A percentile compares a stretch with the other conserved stretches of the same genome.
These are phyloP conservation scores for Aspergillus cejpii DNA, from an alignment of 2,329 filamentous ascomycete genomes.

Conservation along the genomic window DNA sequence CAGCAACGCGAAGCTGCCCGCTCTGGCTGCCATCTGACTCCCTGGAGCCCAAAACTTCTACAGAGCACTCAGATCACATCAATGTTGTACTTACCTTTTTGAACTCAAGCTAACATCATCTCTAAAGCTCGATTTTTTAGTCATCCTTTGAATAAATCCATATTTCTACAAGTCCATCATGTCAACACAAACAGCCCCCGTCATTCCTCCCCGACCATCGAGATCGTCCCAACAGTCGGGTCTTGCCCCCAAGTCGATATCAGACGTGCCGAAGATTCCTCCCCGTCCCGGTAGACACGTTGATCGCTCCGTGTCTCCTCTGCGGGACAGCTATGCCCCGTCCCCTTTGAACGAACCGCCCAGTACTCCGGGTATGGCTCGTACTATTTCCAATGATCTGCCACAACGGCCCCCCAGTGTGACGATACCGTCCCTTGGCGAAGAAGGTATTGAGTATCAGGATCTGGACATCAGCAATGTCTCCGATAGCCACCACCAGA, in stretches of 20 bases:
- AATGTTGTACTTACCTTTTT: neutral
- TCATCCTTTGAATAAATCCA: conserved; percentile 1
- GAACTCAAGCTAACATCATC: conserved; percentile 1
- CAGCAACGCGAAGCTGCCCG: conserved; percentile 1
- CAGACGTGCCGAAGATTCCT: conserved; percentile 64
- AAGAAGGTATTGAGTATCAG: conserved; percentile 86
- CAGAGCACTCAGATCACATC: neutral
- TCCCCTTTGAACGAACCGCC: conserved; percentile 72
- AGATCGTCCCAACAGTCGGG: conserved; percentile 47
- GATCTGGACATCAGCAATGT: conserved; percentile 47
- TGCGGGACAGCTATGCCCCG: conserved; percentile 70
- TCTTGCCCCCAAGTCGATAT: conserved; percentile 34
- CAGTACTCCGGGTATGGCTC: conserved; percentile 38
- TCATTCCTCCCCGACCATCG: conserved; percentile 57
- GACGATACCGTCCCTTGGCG: conserved; percentile 73
- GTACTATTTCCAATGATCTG: conserved; percentile 32
- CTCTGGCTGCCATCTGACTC: neutral
- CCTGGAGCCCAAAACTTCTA: neutral
- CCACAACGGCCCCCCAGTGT: conserved; percentile 65
- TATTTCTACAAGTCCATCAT: conserved; percentile 23
- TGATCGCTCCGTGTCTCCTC: conserved; percentile 70
- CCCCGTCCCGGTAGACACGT: conserved; percentile 64
- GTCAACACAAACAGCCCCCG: conserved; percentile 46
- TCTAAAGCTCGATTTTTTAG: conserved; percentile 1
- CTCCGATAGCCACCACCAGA: conserved; percentile 35